phyloP scores from a whole-genome alignment of 2,329 filamentous ascomycete species.

The Trichoderma aggressivum region DNA sequence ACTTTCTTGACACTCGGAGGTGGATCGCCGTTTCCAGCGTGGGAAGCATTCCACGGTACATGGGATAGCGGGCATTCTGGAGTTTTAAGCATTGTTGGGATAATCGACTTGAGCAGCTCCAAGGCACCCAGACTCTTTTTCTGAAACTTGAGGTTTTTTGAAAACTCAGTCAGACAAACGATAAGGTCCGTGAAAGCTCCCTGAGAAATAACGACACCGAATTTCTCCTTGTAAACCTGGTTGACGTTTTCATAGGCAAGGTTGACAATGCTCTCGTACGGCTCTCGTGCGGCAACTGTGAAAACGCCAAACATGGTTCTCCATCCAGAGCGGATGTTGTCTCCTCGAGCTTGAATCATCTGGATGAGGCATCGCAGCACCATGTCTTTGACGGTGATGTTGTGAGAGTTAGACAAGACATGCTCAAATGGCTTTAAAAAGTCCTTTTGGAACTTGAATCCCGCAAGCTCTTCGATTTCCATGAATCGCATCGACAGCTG shows the following conservation, averaged over 20 bases:
- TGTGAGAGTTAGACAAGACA: slow-evolving; percentile 88
- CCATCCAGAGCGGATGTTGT: slow-evolving; percentile 98
- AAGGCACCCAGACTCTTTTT: slow-evolving; percentile 97
- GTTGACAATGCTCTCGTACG: slow-evolving; percentile 92
- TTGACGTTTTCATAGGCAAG: slow-evolving; percentile 96
- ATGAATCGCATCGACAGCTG: slow-evolving; percentile 98
- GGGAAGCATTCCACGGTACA: neutral
- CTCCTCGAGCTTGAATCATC: slow-evolving; percentile 96
- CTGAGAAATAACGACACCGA: slow-evolving; percentile 93
- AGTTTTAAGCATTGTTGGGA: slow-evolving; percentile 91
- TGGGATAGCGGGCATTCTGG: slow-evolving; percentile 90
- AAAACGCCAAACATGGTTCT: slow-evolving; percentile 99
- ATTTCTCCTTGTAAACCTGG: slow-evolving; percentile 91
- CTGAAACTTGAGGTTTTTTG: slow-evolving; percentile 97
- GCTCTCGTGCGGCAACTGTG: slow-evolving; percentile 88
- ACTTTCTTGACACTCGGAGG: slow-evolving; percentile 47
- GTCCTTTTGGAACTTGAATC: slow-evolving; percentile 99
- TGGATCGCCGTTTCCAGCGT: slow-evolving; percentile 33
- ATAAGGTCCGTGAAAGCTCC: slow-evolving; percentile 95
- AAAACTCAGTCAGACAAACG: slow-evolving; percentile 95
- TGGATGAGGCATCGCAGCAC: slow-evolving; percentile 93
- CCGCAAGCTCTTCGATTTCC: slow-evolving; percentile 95
- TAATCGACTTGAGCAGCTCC: slow-evolving; percentile 88
- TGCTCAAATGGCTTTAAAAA: slow-evolving; percentile 98
- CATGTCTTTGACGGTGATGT: slow-evolving; percentile 95